Base-by-base conservation (phyloP, 2,329 filamentous ascomycete genomes). In the Pyrenophora tritici-repentis region DNA sequence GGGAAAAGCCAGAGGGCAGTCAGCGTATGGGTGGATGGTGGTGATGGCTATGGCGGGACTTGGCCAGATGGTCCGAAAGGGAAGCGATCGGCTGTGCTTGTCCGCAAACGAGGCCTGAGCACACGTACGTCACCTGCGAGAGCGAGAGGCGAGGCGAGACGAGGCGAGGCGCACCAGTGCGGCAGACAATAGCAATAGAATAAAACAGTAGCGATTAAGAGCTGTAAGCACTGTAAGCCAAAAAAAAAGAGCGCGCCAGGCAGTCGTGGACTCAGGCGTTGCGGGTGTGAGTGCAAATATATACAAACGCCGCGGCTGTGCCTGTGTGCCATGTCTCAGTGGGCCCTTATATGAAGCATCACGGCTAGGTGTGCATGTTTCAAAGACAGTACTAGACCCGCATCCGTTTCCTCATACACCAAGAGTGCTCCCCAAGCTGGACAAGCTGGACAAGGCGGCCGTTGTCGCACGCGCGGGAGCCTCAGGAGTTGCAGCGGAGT, bases 71-170 rank as follows among this genome's bases (percentile, higher is more conserved):
- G 18, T 53, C 50, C 38, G 32, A 53, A 50, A 42, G 52, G 58
- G 59, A 58, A 63, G 49, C 51, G 64, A 68, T 68, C 63, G 60
- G 55, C 63, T 57, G 42, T 48, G 56, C 53, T 53, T 56, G 54
- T 57, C 61, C 53, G 63, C 62, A 65, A 61, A 63, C 62, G 57
- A 62, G 56, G 53, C 53, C 59, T 59, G 52, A 52, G 59, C 58
- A 50, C 51, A 57, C 46, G 56, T 67, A 66, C 65, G 65, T 67
- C 65, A 65, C 63, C 53, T 42, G 53, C 53, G 57, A 58, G 16
- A 38, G 34, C 35, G 31, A 32, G 34, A 18, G 38, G 22, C 22
- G 22, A n/a, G 22, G 22, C 14, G 7, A 29, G 31, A 32, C 7
- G 31, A 35, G 31, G 44, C 48, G 31, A 36, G 32, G 37, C 26